Evolutionary conservation across 495 filamentous ascomycete species (phyloP).

Genomic region (Xylaria telfairii): DNA sequence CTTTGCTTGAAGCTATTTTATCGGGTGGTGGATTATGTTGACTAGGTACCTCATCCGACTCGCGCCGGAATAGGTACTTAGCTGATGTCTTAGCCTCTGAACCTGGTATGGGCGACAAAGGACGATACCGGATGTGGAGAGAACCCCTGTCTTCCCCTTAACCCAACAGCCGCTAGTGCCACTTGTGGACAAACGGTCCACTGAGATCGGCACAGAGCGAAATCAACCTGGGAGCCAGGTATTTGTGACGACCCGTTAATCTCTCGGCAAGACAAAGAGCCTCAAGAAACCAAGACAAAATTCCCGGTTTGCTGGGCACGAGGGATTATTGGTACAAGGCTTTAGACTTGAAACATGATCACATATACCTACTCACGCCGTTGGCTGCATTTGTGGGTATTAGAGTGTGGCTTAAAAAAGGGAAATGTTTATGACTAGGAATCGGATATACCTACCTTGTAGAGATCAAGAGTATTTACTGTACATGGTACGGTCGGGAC

Average conservation of each 20-base stretch:
- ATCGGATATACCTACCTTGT: not conserved
- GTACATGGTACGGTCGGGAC: not conserved
- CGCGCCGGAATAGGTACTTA: not conserved
- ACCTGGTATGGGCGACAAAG: constrained; percentile 4
- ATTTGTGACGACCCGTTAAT: constrained; percentile 2
- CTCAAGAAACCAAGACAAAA: not conserved
- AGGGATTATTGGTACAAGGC: not conserved
- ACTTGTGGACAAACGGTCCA: not conserved
- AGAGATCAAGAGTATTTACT: not conserved
- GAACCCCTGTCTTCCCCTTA: constrained; percentile 13
- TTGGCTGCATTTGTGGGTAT: not conserved
- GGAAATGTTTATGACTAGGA: not conserved
- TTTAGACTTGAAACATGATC: not conserved
- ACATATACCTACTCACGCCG: not conserved
- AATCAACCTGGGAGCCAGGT: not conserved
- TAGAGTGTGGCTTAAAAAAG: not conserved
- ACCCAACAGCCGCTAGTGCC: constrained; percentile 13
- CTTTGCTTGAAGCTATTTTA: too few species aligned
- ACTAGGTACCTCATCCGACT: not conserved
- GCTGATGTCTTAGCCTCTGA: not conserved
- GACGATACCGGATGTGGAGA: constrained; percentile 13
- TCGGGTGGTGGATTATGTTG: not conserved
- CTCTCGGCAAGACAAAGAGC: constrained; percentile 9
- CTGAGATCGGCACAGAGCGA: not conserved
- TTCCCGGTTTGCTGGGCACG: not conserved